phyloP scores from a whole-genome alignment of 345 rosid genomes.

The Aethionema arabicum region DNA sequence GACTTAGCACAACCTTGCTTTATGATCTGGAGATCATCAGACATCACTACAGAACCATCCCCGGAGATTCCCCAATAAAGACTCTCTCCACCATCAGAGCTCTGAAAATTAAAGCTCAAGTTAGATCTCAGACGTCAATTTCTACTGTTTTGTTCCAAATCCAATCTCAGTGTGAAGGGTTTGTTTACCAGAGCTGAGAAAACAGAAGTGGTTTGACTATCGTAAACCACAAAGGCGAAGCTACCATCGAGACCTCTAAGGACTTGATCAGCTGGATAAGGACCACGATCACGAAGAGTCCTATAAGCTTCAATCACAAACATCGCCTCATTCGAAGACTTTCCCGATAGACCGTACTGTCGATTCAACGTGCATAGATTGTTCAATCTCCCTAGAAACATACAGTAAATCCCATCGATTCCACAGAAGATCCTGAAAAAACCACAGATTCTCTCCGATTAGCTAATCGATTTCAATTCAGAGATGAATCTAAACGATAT shows the following conservation, averaged over 20 bases:
- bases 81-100: constrained; percentile 71
- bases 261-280: constrained; percentile 92
- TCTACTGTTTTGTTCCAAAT: neutral
- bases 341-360: constrained; percentile 72
- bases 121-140: neutral
- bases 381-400: constrained; percentile 70
- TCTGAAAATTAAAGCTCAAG: constrained; percentile 37
- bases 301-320: constrained; percentile 80
- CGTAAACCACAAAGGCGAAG: constrained; percentile 85
- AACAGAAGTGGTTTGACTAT: constrained; percentile 63
- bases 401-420: constrained; percentile 71
- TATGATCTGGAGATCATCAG: constrained; percentile 71
- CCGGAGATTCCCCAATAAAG: constrained; percentile 90
- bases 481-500: neutral
- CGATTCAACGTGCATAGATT: constrained; percentile 59
- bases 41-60: constrained; percentile 79
- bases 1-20: constrained; percentile 91
- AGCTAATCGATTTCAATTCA: neutral
- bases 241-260: constrained; percentile 84
- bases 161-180: neutral
- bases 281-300: constrained; percentile 90
- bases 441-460: neutral
- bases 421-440: constrained; percentile 79
- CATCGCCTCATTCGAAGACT: constrained; percentile 73
- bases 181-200: constrained; percentile 69